Evolutionary conservation across 2,329 filamentous ascomycete genomes (phyloP).

Genomic region (Calonectria pauciramosa): DNA sequence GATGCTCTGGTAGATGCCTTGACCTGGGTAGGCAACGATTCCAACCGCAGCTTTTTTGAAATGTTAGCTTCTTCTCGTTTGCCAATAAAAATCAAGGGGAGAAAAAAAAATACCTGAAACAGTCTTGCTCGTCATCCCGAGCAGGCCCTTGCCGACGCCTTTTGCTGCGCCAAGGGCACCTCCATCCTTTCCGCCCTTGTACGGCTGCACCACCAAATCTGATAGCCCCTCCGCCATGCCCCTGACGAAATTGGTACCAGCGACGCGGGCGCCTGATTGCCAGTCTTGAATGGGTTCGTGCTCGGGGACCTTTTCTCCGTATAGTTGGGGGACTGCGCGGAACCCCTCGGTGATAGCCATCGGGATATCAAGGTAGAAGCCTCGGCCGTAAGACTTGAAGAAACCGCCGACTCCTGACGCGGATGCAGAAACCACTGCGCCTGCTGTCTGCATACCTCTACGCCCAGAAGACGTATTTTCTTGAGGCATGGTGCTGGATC

Average conservation of each 20-base stretch:
- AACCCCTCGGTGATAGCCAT: constrained; percentile 38
- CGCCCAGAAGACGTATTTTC: background rate
- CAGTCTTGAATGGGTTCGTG: constrained; percentile 29
- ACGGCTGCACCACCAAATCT: constrained; percentile 29
- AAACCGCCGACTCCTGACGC: constrained; percentile 29
- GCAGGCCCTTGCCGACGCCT: constrained; percentile 28
- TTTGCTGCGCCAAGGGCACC: constrained; percentile 23
- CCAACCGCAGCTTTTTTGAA: constrained; percentile 27
- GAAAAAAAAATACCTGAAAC: constrained; percentile 28
- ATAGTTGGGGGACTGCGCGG: constrained; percentile 30
- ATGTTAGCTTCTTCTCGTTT: background rate
- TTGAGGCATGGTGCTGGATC: background rate
- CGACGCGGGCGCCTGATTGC: constrained; percentile 27
- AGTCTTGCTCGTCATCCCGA: constrained; percentile 32
- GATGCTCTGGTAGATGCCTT: constrained; percentile 38
- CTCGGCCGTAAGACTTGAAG: constrained; percentile 34
- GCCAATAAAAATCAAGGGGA: background rate
- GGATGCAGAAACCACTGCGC: constrained; percentile 29
- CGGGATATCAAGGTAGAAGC: constrained; percentile 28
- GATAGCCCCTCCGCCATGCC: constrained; percentile 28
- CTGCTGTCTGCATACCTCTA: background rate
- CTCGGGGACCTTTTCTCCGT: constrained; percentile 28
- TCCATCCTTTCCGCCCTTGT: constrained; percentile 28
- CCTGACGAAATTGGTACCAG: constrained; percentile 27
- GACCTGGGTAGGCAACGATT: constrained; percentile 32